A percentile compares a stretch with the other conserved stretches of the same genome.
Evolutionary conservation across 805 yeast species (phyloP).

Genomic region (Ogataea nakhonphanomensis): DNA sequence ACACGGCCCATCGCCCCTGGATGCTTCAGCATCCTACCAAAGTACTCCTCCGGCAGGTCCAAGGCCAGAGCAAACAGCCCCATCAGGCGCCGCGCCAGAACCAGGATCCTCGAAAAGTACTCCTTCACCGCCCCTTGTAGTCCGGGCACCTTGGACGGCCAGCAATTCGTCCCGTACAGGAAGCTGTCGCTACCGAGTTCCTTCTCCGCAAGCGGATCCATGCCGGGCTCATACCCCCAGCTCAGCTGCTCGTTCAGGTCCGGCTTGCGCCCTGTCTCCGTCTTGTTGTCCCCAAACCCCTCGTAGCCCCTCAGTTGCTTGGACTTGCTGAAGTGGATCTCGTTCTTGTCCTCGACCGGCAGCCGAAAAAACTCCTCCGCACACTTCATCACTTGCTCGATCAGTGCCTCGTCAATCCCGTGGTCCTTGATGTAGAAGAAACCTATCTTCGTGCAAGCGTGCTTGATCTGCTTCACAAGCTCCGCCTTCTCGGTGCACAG

Average conservation of each 20-base stretch:
- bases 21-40: slow-evolving; percentile 20
- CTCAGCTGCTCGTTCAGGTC: slow-evolving; percentile 22
- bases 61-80: slow-evolving; percentile 26
- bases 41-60: slow-evolving; percentile 28
- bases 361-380: slow-evolving; percentile 26
- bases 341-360: slow-evolving; percentile 23
- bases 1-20: slow-evolving; percentile 32
- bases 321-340: slow-evolving; percentile 19
- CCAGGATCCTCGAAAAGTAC: too few species aligned
- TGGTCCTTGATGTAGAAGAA: slow-evolving; percentile 33
- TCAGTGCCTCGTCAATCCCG: slow-evolving; percentile 24
- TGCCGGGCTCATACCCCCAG: slow-evolving; percentile 30
- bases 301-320: slow-evolving; percentile 20
- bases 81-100: too few species aligned
- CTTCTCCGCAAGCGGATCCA: too few species aligned
- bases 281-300: slow-evolving; percentile 23
- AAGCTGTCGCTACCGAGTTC: too few species aligned
- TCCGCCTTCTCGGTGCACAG: slow-evolving; percentile 8
- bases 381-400: slow-evolving; percentile 21
- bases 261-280: slow-evolving; percentile 21
- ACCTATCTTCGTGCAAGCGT: slow-evolving; percentile 27
- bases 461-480: slow-evolving; percentile 12
- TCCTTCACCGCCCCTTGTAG: too few species aligned
- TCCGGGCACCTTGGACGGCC: slow-evolving; percentile 33
- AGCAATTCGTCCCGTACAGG: too few species aligned